A percentile compares a stretch with the other conserved stretches of the same genome.
phyloP scores from a whole-genome alignment of 78 protist species.

The Isochrysis galbana region DNA sequence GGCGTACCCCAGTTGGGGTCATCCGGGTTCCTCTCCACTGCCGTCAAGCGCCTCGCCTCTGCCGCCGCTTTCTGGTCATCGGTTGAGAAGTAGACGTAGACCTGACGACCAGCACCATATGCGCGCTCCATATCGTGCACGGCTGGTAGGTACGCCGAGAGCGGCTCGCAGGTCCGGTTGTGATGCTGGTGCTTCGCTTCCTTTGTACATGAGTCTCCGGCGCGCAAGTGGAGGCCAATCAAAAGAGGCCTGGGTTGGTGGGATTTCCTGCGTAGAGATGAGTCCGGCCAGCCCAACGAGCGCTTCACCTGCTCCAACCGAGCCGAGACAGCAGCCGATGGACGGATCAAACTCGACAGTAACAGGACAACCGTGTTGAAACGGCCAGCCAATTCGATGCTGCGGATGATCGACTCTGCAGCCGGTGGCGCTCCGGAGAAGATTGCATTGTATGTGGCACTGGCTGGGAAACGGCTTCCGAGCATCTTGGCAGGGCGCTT shows the following conservation, averaged over 20 bases:
- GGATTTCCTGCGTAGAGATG: no score
- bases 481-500: not conserved
- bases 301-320: not conserved
- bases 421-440: not conserved
- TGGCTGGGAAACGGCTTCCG: not conserved
- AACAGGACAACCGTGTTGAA: not conserved
- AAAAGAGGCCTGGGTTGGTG: not conserved
- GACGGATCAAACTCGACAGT: not conserved
- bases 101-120: not conserved
- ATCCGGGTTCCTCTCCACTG: no score
- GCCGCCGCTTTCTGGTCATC: not conserved
- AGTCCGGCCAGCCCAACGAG: not conserved
- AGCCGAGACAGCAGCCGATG: not conserved
- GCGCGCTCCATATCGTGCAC: not conserved
- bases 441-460: not conserved
- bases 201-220: not conserved
- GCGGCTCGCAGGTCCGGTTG: not conserved
- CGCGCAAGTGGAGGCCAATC: conserved; percentile 27
- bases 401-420: not conserved
- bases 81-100: not conserved
- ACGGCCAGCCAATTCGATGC: not conserved
- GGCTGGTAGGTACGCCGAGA: not conserved
- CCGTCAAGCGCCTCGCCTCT: no score
- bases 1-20: no score
- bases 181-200: not conserved